Percentiles rank a stretch among this genome's conserved stretches.
Evolutionary conservation across 371 early-diverging fungal genomes (phyloP).

Genomic region (Actinomortierella ambigua): DNA sequence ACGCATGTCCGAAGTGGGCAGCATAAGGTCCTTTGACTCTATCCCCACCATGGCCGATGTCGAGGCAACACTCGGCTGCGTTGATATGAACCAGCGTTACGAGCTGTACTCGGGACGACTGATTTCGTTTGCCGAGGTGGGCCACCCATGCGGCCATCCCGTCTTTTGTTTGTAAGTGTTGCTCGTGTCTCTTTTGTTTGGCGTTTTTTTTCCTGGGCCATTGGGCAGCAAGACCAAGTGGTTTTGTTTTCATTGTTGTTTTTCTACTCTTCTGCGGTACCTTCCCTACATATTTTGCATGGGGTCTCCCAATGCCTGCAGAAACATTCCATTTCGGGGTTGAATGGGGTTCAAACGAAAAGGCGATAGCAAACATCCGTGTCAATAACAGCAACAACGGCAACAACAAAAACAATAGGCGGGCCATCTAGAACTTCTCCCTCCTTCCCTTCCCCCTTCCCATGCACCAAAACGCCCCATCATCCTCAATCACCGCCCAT

Average conservation of each 20-base stretch:
- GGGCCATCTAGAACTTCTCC: no score
- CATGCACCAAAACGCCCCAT: no score
- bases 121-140: slow-evolving; percentile 44
- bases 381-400: no score
- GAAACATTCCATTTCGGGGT: no score
- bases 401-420: no score
- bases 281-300: no score
- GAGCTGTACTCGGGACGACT: slow-evolving; percentile 42
- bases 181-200: background rate
- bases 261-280: no score
- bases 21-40: slow-evolving; percentile 40
- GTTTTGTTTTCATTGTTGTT: background rate
- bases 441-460: no score
- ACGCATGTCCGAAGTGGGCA: slow-evolving; percentile 46
- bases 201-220: background rate
- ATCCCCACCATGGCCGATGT: slow-evolving; percentile 49
- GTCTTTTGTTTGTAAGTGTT: slow-evolving; percentile 46
- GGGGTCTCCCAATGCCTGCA: no score
- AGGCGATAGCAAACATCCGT: no score
- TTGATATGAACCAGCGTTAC: slow-evolving; percentile 47
- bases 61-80: slow-evolving; percentile 45
- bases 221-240: background rate
- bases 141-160: slow-evolving; percentile 46
- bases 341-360: no score
- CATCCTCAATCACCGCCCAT: no score